Conservation (phyloP, 257 asterid species). For the Nicotiana tabacum region DNA sequence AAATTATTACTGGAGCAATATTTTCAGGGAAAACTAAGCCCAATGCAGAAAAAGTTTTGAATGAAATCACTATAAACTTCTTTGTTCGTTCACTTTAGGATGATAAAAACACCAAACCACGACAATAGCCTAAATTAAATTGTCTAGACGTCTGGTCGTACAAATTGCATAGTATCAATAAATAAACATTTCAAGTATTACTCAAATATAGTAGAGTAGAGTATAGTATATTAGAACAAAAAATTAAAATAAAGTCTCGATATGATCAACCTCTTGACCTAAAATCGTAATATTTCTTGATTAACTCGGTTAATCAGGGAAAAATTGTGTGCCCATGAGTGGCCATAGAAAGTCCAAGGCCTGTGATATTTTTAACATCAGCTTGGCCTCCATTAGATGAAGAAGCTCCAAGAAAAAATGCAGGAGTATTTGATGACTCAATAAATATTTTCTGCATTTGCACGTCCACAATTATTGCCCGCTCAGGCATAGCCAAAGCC, state of each 20-base stretch:
- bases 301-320: not conserved
- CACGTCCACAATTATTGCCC: too few species aligned
- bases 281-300: not conserved
- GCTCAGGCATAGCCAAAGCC: too few species aligned
- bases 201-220: not conserved
- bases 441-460: slow-evolving; percentile 23
- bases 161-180: not conserved
- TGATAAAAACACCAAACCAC: not conserved
- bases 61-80: not conserved
- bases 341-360: slow-evolving; percentile 34
- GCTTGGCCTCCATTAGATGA: slow-evolving; percentile 13
- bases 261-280: not conserved
- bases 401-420: slow-evolving; percentile 14
- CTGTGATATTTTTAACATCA: slow-evolving; percentile 4
- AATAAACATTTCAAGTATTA: not conserved
- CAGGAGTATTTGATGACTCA: slow-evolving; percentile 13
- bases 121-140: not conserved
- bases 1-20: not conserved
- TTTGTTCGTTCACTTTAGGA: not conserved
- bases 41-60: not conserved
- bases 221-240: not conserved
- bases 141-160: not conserved
- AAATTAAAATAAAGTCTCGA: not conserved
- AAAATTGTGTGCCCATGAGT: slow-evolving; percentile 22
- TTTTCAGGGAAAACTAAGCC: not conserved